A percentile compares a stretch with the other conserved stretches of the same genome.
Evolutionary conservation across 345 rosid species (phyloP).

Genomic region (Sapria himalayana): DNA sequence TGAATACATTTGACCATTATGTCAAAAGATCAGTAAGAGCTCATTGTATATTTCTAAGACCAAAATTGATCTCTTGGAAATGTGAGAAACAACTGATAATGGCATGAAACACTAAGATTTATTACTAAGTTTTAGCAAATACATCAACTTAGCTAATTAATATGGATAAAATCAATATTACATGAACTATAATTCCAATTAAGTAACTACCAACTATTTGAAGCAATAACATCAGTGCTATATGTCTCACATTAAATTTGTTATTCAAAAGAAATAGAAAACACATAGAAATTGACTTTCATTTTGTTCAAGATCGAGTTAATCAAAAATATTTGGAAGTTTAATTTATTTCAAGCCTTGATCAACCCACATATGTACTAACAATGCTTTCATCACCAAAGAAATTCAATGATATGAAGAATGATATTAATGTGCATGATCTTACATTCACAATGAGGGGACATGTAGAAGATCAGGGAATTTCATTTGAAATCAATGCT

Average conservation of each 20-base stretch:
- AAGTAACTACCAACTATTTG: background rate
- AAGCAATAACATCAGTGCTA: background rate
- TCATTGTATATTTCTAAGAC: background rate
- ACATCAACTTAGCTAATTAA: background rate
- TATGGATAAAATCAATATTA: background rate
- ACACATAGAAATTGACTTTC: background rate
- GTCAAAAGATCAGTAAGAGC: background rate
- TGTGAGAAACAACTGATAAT: background rate
- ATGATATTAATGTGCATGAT: no score
- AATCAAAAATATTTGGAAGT: background rate
- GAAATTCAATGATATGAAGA: no score
- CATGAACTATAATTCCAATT: background rate
- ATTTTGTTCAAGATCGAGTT: background rate
- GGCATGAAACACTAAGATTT: background rate
- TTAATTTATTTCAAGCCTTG: background rate
- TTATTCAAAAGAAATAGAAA: background rate
- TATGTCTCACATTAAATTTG: background rate
- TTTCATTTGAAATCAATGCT: no score
- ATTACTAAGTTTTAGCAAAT: background rate
- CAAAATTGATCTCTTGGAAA: background rate
- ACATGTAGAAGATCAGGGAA: no score
- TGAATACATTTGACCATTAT: background rate
- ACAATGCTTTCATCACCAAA: no score
- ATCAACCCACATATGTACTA: no score
- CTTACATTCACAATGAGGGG: no score